Evolutionary conservation across 2,329 filamentous ascomycete species (phyloP).

Genomic region (Ceratocystis lukuohia): DNA sequence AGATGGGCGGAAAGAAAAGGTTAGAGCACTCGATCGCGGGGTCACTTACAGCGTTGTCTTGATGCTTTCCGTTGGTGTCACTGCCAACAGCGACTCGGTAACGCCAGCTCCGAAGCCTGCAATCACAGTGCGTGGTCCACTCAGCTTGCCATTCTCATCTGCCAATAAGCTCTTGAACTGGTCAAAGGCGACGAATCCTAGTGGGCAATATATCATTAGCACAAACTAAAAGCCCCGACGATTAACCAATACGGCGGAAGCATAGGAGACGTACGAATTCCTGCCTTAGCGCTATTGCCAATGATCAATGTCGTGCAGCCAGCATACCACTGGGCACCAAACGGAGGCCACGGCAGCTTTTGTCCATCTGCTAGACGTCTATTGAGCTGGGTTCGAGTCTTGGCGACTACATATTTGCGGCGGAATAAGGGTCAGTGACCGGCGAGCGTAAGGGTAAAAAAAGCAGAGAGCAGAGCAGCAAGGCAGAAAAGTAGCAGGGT

Average conservation of each 20-base stretch:
- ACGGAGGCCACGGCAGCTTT: slow-evolving; percentile 90
- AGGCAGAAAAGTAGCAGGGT: slow-evolving; percentile 8
- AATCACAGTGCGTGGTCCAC: slow-evolving; percentile 78
- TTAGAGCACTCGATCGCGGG: background rate
- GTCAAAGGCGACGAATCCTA: slow-evolving; percentile 90
- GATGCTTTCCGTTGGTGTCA: slow-evolving; percentile 95
- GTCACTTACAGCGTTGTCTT: slow-evolving; percentile 70
- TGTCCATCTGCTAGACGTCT: slow-evolving; percentile 62
- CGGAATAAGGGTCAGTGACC: no score
- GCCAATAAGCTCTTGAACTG: slow-evolving; percentile 75
- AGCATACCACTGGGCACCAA: slow-evolving; percentile 91
- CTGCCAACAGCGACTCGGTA: slow-evolving; percentile 82
- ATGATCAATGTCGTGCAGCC: slow-evolving; percentile 95
- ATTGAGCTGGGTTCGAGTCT: slow-evolving; percentile 90
- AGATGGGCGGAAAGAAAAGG: background rate
- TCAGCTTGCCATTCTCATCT: slow-evolving; percentile 76
- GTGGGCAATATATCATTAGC: background rate
- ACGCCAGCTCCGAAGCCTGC: slow-evolving; percentile 91
- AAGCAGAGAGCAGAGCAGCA: background rate
- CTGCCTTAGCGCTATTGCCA: slow-evolving; percentile 91
- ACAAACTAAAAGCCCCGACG: no score
- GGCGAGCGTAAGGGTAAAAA: no score
- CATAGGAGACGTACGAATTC: slow-evolving; percentile 50
- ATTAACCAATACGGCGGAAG: no score
- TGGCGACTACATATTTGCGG: slow-evolving; percentile 51